These are phyloP conservation scores for Nannizziopsis barbatae DNA, from an alignment of 2,329 filamentous ascomycete genomes.

Conservation along the genomic window DNA sequence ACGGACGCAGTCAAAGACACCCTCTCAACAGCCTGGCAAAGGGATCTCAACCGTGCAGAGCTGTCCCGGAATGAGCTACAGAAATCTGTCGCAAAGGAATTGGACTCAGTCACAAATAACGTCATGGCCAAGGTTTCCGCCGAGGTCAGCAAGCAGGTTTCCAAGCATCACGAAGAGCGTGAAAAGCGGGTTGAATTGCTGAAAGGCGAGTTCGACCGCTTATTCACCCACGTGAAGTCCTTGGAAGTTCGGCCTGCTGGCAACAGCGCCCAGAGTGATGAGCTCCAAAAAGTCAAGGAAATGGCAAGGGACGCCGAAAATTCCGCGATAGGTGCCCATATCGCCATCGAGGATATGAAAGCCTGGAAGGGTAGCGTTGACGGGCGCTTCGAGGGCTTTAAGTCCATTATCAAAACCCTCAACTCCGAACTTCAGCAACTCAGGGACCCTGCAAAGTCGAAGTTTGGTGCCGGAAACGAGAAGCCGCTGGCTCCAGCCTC, in stretches of 20 bases:
- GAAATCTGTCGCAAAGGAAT: not conserved
- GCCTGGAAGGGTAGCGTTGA: not conserved
- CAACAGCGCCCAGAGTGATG: not conserved
- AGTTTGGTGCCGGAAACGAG: not conserved
- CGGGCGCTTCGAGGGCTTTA: not conserved
- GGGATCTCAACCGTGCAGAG: not conserved
- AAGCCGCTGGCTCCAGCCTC: not conserved
- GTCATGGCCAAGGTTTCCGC: not conserved
- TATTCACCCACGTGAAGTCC: not conserved
- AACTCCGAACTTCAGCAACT: not conserved
- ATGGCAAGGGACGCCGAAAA: constrained; percentile 7
- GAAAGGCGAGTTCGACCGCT: constrained; percentile 1
- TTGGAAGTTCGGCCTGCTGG: constrained; percentile 1
- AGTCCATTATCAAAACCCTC: not conserved
- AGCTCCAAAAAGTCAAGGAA: constrained; percentile 5
- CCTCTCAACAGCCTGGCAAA: constrained; percentile 3
- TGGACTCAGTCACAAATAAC: not conserved
- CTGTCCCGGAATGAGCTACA: not conserved
- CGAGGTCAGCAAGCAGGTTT: not conserved
- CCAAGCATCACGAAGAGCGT: not conserved
- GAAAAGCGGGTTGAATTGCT: not conserved
- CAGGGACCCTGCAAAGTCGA: too few species aligned
- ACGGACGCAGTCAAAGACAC: not conserved
- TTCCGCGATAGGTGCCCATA: not conserved
- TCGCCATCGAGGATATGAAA: not conserved